Percentiles rank a stretch among this genome's conserved stretches.
phyloP scores from a whole-genome alignment of 2,329 filamentous ascomycete genomes.

The Pseudofabraea citricarpa region DNA sequence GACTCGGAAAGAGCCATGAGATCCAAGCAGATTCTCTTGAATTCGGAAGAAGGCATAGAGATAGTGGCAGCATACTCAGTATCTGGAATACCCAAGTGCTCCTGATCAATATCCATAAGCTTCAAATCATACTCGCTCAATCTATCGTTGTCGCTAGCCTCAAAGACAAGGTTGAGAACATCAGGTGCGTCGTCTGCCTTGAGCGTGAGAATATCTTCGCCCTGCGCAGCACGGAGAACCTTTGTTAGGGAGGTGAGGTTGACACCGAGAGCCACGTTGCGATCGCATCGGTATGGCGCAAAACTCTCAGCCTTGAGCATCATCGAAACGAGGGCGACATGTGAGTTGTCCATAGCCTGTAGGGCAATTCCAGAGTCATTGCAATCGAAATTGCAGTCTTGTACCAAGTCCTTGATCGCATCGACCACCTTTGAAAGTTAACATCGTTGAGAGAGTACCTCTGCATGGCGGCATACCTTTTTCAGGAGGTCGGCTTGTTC shows the following conservation, averaged over 20 bases:
- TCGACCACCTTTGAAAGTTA: constrained; percentile 72
- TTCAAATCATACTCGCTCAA: constrained; percentile 99
- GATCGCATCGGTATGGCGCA: constrained; percentile 94
- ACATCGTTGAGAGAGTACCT: constrained; percentile 6
- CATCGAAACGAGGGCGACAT: constrained; percentile 98
- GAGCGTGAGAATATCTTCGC: constrained; percentile 89
- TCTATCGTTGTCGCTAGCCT: constrained; percentile 81
- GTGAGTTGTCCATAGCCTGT: constrained; percentile 99
- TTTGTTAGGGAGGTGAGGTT: constrained; percentile 96
- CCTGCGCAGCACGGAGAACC: constrained; percentile 89
- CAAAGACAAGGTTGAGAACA: constrained; percentile 91
- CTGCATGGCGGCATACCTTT: constrained; percentile 58
- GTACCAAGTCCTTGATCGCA: constrained; percentile 97
- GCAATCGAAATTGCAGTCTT: constrained; percentile 99
- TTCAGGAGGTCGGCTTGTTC: constrained; percentile 92
- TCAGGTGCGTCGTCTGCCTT: constrained; percentile 98
- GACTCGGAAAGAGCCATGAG: constrained; percentile 91
- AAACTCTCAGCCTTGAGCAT: constrained; percentile 95
- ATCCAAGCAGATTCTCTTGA: constrained; percentile 92
- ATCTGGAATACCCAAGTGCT: constrained; percentile 96
- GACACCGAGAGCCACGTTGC: constrained; percentile 96
- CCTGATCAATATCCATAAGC: constrained; percentile 99
- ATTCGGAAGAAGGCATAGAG: constrained; percentile 81
- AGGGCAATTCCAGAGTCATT: constrained; percentile 98
- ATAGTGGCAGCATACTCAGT: constrained; percentile 97